A percentile compares a stretch with the other conserved stretches of the same genome.
Evolutionary conservation across 1,284 basidiomycete genomes (phyloP).

Genomic region (Cronartium quercuum): DNA sequence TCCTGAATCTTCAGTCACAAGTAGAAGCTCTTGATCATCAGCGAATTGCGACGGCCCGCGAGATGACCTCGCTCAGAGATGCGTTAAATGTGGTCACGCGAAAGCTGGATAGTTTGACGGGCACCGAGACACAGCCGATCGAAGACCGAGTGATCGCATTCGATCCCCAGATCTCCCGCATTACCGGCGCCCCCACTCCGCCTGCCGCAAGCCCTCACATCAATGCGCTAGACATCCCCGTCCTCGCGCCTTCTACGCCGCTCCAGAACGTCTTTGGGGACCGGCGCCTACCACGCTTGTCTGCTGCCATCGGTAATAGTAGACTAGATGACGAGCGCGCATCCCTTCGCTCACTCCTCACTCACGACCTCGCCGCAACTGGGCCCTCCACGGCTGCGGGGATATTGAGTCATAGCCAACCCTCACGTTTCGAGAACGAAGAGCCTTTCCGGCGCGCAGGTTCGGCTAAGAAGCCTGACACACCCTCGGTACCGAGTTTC

Average conservation of each 20-base stretch:
- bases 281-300: background rate
- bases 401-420: background rate
- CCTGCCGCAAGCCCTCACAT: background rate
- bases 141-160: background rate
- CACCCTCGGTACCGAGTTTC: background rate
- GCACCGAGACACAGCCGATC: background rate
- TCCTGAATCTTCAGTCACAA: constrained; percentile 7
- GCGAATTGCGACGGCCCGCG: constrained; percentile 9
- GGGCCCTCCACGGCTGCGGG: background rate
- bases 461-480: constrained; percentile 6
- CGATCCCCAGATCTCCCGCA: background rate
- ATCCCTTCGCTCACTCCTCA: background rate
- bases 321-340: background rate
- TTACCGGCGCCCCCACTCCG: background rate
- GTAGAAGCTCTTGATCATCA: constrained; percentile 13
- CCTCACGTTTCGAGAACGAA: constrained; percentile 4
- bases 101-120: background rate
- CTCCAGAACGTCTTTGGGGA: background rate
- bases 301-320: background rate
- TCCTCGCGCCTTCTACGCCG: constrained; percentile 1
- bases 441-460: background rate
- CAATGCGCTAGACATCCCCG: constrained; percentile 19
- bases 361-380: background rate
- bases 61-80: constrained; percentile 14
- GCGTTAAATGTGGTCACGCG: background rate